Percentiles rank a stretch among this genome's conserved stretches.
Conservation (phyloP, 1,139 yeast species). For the Ashbya aceris region DNA sequence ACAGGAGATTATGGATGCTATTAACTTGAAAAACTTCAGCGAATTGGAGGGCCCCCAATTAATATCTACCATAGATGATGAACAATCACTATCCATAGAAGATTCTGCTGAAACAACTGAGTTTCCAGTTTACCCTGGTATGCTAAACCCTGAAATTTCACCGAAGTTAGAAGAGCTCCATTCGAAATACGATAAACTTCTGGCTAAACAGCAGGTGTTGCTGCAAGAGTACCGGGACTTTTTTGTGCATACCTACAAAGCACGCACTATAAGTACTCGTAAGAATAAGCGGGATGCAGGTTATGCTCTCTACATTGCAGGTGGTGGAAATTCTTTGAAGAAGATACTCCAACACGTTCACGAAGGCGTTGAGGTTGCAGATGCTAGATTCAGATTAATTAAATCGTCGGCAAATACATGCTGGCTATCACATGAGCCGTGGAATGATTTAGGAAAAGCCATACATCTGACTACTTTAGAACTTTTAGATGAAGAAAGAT, state of each 20-base stretch:
- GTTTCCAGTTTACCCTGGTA: constrained; percentile 5
- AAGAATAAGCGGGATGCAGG: constrained; percentile 23
- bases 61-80: constrained; percentile 3
- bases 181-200: constrained; percentile 17
- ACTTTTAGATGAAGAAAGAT: constrained; percentile 28
- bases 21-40: constrained; percentile 12
- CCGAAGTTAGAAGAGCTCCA: constrained; percentile 14
- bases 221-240: constrained; percentile 14
- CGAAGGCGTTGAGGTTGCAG: constrained; percentile 5
- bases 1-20: constrained; percentile 14
- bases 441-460: constrained; percentile 32
- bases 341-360: constrained; percentile 12
- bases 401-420: constrained; percentile 28
- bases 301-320: constrained; percentile 21
- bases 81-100: too few relatives aligned
- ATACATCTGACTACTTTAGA: constrained; percentile 20
- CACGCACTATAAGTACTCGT: constrained; percentile 14
- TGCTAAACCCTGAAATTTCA: constrained; percentile 19
- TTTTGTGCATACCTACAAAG: constrained; percentile 16
- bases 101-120: neutral
- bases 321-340: constrained; percentile 14
- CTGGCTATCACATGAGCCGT: constrained; percentile 29
- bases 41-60: constrained; percentile 9
- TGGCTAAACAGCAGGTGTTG: constrained; percentile 17
- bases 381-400: constrained; percentile 14